Base-by-base conservation (phyloP, 1,284 basidiomycete genomes). In the Sanghuangporus weigelae region DNA sequence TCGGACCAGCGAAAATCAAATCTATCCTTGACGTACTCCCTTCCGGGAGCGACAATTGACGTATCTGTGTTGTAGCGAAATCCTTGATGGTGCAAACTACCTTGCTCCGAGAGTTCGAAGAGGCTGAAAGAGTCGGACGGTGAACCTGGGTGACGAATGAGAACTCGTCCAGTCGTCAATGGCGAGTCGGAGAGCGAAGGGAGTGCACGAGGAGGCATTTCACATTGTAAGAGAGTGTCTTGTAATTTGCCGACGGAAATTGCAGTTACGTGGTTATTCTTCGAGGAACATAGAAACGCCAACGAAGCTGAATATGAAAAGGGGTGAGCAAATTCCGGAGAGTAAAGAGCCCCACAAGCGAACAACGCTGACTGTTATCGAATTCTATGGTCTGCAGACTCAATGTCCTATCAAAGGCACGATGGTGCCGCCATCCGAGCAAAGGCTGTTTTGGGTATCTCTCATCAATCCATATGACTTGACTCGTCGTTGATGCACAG, bases 391-490 rank as follows among this genome's bases (percentile, higher is more conserved):
- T 84, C 2, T 74, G 68, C 0, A 77, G 70, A 57, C 74, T 73
- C 16, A 92, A 76, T 1, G 81, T 82, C 21, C 82, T 79, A 70
- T 92, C 89, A 54, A 76, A 80, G 48, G 79, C 74, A n/a, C 89
- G 78, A 57, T 78, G 74, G 71, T 92, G 90, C 64, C 79, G 82
- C 68, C 82, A 81, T 7, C 79, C 81, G 10, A 92, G 68, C 2
- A 92, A 68, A 16, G 89, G 87, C 63, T 75, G 81, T 23, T 70
- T 71, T 12, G 80, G 72, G 69, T 78, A 81, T 38, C 89, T 81
- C 46, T 78, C 74, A 68, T 92, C 90, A 36, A 91, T 70, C 88
- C 88, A 92, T 14, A 87, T 64, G 21, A 92, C 69, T 54, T 86
- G 79, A 2, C 73, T 76, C 0, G 87, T 91, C 0, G 88, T 84